Evolutionary conservation across 2,329 filamentous ascomycete species (phyloP), one percentile per base, ranked within the genome.

Genomic region (Trichoderma gracile): DNA sequence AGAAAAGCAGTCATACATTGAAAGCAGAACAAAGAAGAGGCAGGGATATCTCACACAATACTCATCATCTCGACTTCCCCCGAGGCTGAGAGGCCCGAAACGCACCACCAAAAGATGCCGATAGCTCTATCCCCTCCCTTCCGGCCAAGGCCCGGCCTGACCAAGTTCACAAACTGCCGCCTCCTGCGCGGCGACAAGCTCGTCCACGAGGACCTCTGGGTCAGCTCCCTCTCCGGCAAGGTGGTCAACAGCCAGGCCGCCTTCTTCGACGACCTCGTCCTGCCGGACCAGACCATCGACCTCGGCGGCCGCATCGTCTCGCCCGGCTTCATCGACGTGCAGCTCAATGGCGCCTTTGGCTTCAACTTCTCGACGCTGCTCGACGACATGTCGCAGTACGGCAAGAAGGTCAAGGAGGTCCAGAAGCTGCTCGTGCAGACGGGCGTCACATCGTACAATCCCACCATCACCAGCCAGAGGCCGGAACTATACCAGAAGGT

Each of bases 341-440:
- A 97, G 77, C 87, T 97, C 70, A 97, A 97, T 72, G 93, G 93
- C 54, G 93, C 91, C 10, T 94, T 93, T 72, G 93, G 93, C 64
- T 96, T 97, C 81, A 94, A 97, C 79, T 97, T 96, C 76, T 95
- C 92, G 3, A 86, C 87, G 1, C 81, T 92, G 10, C 86, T 90
- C n/a, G 82, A 88, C 17, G 86, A 89, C 71, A 86, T 84, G 77
- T 78, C 81, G 33, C 81, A 84, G 58, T 97, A 96, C 71, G 84
- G 85, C 65, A 89, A 91, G 75, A 87, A 86, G n/a, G 79, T 97
- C 56, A 82, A 81, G 68, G 81, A 86, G 64, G 82, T 94, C 66
- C 95, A 95, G 76, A 85, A 81, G 68, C 82, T 84, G 33, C 81
- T 97, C 59, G 83, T 93, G 33, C 79, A 85, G 70, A 96, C 90